Conservation (phyloP, 139 green algal genomes). For the Chlorella sp. region DNA sequence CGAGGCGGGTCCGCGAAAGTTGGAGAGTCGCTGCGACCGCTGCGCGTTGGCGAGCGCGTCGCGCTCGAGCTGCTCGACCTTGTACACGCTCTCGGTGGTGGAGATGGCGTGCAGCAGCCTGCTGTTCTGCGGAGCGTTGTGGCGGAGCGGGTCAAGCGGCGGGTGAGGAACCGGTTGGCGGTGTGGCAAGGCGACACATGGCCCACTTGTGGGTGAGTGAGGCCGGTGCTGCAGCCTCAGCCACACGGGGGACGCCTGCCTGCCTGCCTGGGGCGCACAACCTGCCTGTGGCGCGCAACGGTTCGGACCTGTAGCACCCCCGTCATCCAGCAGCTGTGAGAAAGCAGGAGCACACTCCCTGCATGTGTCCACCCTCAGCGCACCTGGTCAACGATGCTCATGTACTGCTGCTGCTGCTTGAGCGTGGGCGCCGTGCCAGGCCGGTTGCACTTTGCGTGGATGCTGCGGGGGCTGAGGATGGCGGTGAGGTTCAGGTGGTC, state of each 20-base stretch:
- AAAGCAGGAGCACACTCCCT: no score
- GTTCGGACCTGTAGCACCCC: no score
- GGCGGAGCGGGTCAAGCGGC: background rate
- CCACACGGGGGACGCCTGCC: background rate
- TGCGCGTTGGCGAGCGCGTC: conserved; percentile 9
- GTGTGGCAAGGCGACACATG: background rate
- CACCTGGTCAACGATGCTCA: conserved; percentile 24
- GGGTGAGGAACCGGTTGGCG: background rate
- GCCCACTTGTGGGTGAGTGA: background rate
- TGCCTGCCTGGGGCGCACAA: background rate
- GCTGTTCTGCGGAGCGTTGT: conserved; percentile 11
- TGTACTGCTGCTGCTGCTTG: conserved; percentile 4
- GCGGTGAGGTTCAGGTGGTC: conserved; percentile 28
- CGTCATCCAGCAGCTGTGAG: no score
- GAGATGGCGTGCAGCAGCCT: conserved; percentile 26
- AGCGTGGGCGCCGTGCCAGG: conserved; percentile 5
- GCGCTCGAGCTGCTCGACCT: conserved; percentile 7
- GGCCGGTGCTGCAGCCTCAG: background rate
- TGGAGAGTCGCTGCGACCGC: conserved; percentile 16
- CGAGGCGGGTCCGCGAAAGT: conserved; percentile 16
- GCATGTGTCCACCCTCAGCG: no score
- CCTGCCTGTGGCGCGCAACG: no score
- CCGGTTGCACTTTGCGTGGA: conserved; percentile 7
- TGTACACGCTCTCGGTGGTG: conserved; percentile 11
- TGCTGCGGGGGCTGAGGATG: conserved; percentile 10